Evolutionary conservation across 805 yeast genomes (phyloP), one percentile per base, ranked within the genome.

Genomic region (Candida wancherniae): DNA sequence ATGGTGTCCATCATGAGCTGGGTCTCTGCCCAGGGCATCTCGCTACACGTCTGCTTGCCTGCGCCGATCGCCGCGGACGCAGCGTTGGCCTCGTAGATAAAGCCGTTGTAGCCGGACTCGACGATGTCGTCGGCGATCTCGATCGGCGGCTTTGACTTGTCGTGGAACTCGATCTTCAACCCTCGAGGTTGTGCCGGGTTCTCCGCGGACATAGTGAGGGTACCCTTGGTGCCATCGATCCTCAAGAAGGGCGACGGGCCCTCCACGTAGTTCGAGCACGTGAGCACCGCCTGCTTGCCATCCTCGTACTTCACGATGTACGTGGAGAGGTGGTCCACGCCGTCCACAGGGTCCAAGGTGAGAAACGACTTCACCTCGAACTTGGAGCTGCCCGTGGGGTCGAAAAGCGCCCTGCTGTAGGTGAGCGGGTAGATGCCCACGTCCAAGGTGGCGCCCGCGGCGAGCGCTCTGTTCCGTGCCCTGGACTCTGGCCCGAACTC

Each of bases 401-500:
- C 66, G 35, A 67, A 42, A 15, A 67, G 54, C 7, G 67, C 33
- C 32, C 75, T 48, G 11, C 62, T 54, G 44, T 67, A 74, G 3
- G 74, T 72, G 29, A 73, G 39, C 4, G 72, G 53, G 39, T 75
- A 75, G 28, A 74, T 62, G 2, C 80, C 79, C 33, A 74, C 57
- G 47, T 75, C 81, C 41, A 74, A 61, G 26, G 74, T 46, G 1
- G 77, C 70, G 14, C 82, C 80, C 9, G 75, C 82, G 4, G 75
- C 80, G 27, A 71, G 58, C 26, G 37, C 50, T 4, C 62, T 67
- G 45, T 69, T 63, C 33, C 68, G 53, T 34, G 71, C 45, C 28
- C 79, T 27, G 6, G 41, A 34, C n/a, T 24, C 23, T 4, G 22
- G 19, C 3, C 65, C 61, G 24, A 58, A 36, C 13, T 50, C 41